These are phyloP conservation scores for Leucaena leucocephala DNA, from an alignment of 306 rosid genomes.

Conservation along the genomic window DNA sequence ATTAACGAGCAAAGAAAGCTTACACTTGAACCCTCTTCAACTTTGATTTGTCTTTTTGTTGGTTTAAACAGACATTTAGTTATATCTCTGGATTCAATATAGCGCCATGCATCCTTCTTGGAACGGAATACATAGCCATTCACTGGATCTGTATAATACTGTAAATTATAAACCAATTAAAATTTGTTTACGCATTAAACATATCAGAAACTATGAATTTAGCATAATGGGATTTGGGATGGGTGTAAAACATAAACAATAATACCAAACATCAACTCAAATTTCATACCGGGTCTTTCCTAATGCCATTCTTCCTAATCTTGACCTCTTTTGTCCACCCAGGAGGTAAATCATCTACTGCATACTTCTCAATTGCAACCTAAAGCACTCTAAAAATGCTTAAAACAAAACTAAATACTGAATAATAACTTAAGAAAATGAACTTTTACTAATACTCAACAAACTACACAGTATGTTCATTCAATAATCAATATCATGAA, in stretches of 20 bases:
- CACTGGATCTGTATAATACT: constrained; percentile 52
- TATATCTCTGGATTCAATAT: constrained; percentile 46
- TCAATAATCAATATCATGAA: constrained; percentile 30
- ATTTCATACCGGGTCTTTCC: constrained; percentile 52
- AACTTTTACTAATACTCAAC: constrained; percentile 18
- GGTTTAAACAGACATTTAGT: constrained; percentile 40
- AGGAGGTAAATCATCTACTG: constrained; percentile 71
- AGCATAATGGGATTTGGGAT: neutral
- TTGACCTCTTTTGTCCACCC: constrained; percentile 77
- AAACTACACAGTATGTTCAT: constrained; percentile 22
- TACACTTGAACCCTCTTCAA: constrained; percentile 41
- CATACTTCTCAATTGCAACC: constrained; percentile 61
- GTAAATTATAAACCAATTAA: constrained; percentile 36
- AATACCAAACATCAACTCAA: constrained; percentile 27
- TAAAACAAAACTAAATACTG: constrained; percentile 26
- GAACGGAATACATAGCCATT: constrained; percentile 50
- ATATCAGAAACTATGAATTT: constrained; percentile 29
- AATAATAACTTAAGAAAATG: constrained; percentile 20
- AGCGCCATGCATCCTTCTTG: constrained; percentile 51
- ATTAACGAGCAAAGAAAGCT: constrained; percentile 28
- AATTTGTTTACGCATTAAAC: constrained; percentile 29
- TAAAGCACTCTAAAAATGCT: constrained; percentile 40
- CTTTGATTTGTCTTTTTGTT: constrained; percentile 37
- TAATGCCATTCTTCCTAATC: constrained; percentile 45
- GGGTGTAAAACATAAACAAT: constrained; percentile 13